Evolutionary conservation across 139 green algal species (phyloP), one percentile per base, ranked within the genome.

Genomic region (Deuterostichococcus epilithicus): DNA sequence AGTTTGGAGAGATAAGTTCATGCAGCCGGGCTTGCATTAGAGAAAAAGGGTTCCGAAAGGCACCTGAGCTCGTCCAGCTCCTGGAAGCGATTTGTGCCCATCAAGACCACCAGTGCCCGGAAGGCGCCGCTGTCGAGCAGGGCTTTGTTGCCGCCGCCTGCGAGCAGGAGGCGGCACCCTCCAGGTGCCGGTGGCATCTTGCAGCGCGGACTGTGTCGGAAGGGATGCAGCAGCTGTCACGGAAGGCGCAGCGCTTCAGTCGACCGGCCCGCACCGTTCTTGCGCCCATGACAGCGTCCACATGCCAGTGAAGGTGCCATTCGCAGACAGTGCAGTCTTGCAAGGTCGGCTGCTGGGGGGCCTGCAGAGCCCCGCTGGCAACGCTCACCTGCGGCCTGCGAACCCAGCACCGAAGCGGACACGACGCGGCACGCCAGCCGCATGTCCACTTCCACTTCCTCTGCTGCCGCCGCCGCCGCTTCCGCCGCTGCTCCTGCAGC

Each of bases 71-170:
- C 52, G 52, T 25, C 18, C 52, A 63, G 13, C 18, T 63, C 13
- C 18, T 5, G 18, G 52, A n/a, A 63, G 52, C 52, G 52, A 3
- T 20, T 3, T 28, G 52, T 20, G 1, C 30, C 26, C 15, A 82
- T 78, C 34, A 79, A 63, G 63, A 84, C 42, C 70, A 84, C 79
- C 60, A 84, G 67, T 8, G 73, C 36, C 34, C 79, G 68, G 26
- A 82, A 74, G 34, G 72, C 52, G 63, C 79, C 74, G 35, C 70
- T 59, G 5, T 32, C 35, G 34, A 84, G 68, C 8, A 84, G 32
- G 6, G 63, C 74, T 1, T 77, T 63, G 47, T 37, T 82, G 74
- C 63, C 78, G 69, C 42, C 59, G 36, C 44, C 71, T 34, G n/a
- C 68, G 34, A 33, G 10, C 26, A 23, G 28, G 20, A 8, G 13